Evolutionary conservation across 1,139 yeast genomes (phyloP).

Genomic region (Magnusiomyces tetraspermus): DNA sequence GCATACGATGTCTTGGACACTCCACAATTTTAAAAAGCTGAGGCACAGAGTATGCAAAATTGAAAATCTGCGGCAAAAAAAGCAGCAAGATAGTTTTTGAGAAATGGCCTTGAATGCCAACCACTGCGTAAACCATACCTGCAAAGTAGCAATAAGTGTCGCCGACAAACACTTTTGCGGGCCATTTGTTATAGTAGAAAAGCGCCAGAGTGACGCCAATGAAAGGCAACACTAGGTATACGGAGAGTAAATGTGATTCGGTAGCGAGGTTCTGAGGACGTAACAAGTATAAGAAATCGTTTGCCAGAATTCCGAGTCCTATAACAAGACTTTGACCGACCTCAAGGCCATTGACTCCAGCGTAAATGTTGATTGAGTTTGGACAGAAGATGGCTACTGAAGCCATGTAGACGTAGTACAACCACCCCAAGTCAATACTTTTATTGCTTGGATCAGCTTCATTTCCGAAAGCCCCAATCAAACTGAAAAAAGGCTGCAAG

Average conservation of each 20-base stretch:
- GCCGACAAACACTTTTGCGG: constrained; percentile 90
- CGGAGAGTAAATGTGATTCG: constrained; percentile 76
- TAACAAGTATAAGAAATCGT: constrained; percentile 64
- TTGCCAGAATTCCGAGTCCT: constrained; percentile 57
- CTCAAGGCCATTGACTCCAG: constrained; percentile 93
- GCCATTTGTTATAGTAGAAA: constrained; percentile 76
- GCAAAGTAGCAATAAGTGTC: constrained; percentile 97
- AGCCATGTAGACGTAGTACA: constrained; percentile 85
- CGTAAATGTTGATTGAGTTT: constrained; percentile 89
- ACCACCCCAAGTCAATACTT: constrained; percentile 63
- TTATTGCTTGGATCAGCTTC: constrained; percentile 22
- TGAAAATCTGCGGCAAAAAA: constrained; percentile 82
- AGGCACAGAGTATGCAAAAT: constrained; percentile 81
- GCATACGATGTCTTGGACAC: constrained; percentile 93
- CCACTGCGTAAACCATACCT: constrained; percentile 97
- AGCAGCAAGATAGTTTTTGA: constrained; percentile 82
- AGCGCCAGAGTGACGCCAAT: constrained; percentile 75
- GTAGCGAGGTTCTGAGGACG: constrained; percentile 51
- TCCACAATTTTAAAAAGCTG: constrained; percentile 79
- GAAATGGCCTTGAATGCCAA: constrained; percentile 92
- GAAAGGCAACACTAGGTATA: constrained; percentile 73
- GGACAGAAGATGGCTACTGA: constrained; percentile 90
- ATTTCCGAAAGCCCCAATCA: constrained; percentile 22
- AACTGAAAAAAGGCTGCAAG: constrained; percentile 31
- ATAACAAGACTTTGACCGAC: constrained; percentile 88